Evolutionary conservation across 495 filamentous ascomycete species (phyloP).

Genomic region (Neurospora africana): DNA sequence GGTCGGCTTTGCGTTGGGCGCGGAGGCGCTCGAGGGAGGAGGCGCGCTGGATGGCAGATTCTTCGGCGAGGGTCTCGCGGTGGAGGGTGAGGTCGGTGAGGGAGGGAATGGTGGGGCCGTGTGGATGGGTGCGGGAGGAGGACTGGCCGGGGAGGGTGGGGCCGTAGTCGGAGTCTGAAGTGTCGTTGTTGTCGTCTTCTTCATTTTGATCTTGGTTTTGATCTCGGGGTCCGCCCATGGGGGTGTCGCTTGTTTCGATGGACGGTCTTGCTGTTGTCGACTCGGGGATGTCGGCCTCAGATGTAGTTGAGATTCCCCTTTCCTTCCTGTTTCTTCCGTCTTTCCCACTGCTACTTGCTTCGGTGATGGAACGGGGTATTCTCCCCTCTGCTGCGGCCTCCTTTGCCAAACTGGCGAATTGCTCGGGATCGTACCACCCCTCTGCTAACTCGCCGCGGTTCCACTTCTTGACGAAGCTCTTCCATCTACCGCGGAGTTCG

Average conservation of each 20-base stretch:
- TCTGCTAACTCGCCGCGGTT: constrained; percentile 86
- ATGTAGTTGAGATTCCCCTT: background rate
- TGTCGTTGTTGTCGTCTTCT: constrained; percentile 30
- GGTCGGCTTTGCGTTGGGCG: constrained; percentile 50
- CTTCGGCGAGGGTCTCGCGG: constrained; percentile 40
- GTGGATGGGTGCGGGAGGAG: constrained; percentile 13
- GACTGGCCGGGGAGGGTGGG: constrained; percentile 47
- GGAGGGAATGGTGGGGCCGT: constrained; percentile 66
- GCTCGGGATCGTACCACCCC: constrained; percentile 83
- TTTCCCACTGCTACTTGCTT: background rate
- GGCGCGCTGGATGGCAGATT: constrained; percentile 19
- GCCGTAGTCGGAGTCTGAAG: constrained; percentile 59
- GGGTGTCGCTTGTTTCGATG: background rate
- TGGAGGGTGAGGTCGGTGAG: constrained; percentile 63
- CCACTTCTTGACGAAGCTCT: constrained; percentile 88
- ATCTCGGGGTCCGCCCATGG: too few species aligned
- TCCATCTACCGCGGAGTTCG: constrained; percentile 79
- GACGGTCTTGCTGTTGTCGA: background rate
- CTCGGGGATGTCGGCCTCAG: background rate
- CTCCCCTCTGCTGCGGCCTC: background rate
- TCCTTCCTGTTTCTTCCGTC: background rate
- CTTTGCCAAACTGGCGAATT: constrained; percentile 37
- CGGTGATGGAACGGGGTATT: background rate
- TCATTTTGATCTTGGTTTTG: constrained; percentile 27
- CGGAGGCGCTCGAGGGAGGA: constrained; percentile 45